These are phyloP conservation scores for Hanseniaspora clermontiae DNA, from an alignment of 805 yeast genomes.

Conservation along the genomic window DNA sequence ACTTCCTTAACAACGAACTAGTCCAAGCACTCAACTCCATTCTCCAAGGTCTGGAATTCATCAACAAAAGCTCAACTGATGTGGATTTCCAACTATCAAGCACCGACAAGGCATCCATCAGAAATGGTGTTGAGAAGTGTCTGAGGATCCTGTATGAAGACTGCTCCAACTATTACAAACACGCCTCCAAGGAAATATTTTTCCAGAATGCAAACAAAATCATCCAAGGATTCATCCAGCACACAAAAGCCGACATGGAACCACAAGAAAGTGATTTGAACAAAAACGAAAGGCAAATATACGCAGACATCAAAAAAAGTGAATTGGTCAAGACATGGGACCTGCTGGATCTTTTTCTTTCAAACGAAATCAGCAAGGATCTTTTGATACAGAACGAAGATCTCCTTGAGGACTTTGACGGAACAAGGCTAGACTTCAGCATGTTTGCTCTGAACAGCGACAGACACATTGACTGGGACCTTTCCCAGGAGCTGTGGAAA, in stretches of 20 bases:
- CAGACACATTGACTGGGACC: neutral
- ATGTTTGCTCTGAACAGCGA: neutral
- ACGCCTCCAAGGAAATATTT: neutral
- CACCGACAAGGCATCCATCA: neutral
- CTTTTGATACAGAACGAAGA: neutral
- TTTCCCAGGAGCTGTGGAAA: neutral
- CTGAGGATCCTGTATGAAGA: neutral
- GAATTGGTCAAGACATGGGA: constrained; percentile 1
- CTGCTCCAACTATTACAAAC: neutral
- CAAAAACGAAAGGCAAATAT: neutral
- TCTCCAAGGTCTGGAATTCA: neutral
- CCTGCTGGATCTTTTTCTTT: neutral
- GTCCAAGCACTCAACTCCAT: neutral
- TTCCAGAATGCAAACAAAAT: neutral
- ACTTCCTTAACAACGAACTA: neutral
- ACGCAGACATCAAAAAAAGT: neutral
- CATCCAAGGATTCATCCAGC: constrained; percentile 5
- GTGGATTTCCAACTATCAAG: neutral
- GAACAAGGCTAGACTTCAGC: neutral
- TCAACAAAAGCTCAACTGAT: neutral
- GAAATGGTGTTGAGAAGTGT: neutral
- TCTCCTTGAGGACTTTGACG: neutral
- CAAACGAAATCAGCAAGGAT: neutral
- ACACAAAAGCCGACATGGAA: neutral
- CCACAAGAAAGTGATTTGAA: neutral